Conservation (phyloP, 176 grass and related monocot species). For the Phragmites australis region DNA sequence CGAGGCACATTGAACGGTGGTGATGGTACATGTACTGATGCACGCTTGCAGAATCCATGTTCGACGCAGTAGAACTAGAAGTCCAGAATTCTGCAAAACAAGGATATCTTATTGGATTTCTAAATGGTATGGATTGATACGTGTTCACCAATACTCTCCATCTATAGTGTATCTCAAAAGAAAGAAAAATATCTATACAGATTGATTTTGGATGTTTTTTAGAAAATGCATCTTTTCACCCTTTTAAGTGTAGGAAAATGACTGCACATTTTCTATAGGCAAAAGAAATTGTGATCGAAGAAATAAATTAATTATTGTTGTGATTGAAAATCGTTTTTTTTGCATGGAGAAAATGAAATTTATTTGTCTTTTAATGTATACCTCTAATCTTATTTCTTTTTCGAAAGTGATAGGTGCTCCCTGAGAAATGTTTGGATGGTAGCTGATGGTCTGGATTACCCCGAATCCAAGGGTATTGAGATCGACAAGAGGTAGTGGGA, state of each 20-base stretch:
- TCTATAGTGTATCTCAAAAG: background rate
- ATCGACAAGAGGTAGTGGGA: background rate
- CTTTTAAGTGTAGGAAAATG: background rate
- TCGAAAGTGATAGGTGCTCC: background rate
- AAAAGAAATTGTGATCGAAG: background rate
- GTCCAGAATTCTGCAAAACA: no score
- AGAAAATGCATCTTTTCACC: background rate
- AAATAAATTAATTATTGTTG: background rate
- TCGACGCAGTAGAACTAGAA: background rate
- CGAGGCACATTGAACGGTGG: background rate
- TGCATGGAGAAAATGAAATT: no score
- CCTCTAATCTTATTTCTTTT: background rate
- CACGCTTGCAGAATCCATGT: background rate
- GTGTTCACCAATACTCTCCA: background rate
- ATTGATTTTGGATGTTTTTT: background rate
- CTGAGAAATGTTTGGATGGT: background rate
- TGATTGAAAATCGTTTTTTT: background rate
- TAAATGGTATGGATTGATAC: background rate
- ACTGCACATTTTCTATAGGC: background rate
- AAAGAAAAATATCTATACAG: background rate
- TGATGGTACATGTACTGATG: no score
- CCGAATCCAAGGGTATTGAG: background rate
- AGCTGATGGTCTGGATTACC: background rate
- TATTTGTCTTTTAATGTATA: background rate
- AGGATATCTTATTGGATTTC: no score